These are phyloP conservation scores for Candida cerambycidarum DNA, from an alignment of 805 yeast species.

Conservation along the genomic window DNA sequence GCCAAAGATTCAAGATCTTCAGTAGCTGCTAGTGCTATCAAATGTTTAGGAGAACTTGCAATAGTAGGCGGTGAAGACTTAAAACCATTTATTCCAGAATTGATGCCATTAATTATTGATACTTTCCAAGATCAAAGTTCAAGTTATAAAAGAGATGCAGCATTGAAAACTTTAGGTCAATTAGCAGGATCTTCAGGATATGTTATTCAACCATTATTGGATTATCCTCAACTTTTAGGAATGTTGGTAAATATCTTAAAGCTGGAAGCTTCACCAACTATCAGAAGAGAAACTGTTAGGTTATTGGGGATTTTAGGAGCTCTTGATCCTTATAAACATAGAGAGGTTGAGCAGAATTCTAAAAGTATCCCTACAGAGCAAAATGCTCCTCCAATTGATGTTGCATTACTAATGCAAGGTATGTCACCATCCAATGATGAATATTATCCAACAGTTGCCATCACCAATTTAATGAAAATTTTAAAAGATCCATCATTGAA, in stretches of 20 bases:
- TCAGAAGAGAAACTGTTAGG: conserved; percentile 85
- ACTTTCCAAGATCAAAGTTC: conserved; percentile 92
- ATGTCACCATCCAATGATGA: conserved; percentile 92
- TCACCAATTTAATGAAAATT: conserved; percentile 78
- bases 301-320: conserved; percentile 94
- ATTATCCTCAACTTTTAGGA: conserved; percentile 86
- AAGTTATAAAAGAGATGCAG: conserved; percentile 84
- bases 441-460: conserved; percentile 93
- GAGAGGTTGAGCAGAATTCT: conserved; percentile 79
- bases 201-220: conserved; percentile 89
- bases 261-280: conserved; percentile 70
- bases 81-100: conserved; percentile 62
- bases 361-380: conserved; percentile 62
- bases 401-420: conserved; percentile 87
- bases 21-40: conserved; percentile 82
- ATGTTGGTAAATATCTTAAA: conserved; percentile 78
- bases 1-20: conserved; percentile 71
- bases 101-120: conserved; percentile 86
- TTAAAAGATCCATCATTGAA: conserved; percentile 82
- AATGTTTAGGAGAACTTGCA: conserved; percentile 86
- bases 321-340: conserved; percentile 90
- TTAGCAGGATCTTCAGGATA: conserved; percentile 89
- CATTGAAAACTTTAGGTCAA: conserved; percentile 83
- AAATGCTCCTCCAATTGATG: conserved; percentile 87
- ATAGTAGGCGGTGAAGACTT: conserved; percentile 87